Base-by-base conservation (phyloP, 2,329 filamentous ascomycete genomes). In the Arthroderma sp. region DNA sequence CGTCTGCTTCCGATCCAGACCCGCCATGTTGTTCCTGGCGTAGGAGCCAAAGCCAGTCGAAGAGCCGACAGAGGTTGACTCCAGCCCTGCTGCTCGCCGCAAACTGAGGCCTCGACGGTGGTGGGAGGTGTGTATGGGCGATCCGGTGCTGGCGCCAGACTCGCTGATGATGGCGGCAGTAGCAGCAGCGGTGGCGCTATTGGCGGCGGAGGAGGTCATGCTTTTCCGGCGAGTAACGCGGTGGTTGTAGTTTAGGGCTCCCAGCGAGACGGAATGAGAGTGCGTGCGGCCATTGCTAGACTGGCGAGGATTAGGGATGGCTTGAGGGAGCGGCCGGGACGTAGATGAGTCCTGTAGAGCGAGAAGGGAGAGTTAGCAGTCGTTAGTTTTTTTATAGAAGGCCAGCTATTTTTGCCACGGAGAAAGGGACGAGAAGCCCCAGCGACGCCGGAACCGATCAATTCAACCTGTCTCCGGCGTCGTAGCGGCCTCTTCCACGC, bases 191-290 rank as follows among this genome's bases (percentile, higher is more conserved):
- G 58, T 60, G 56, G 57, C 58, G 72, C 87, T 91, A 70, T 81
- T 79, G 52, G 79, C 80, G 51, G 85, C 81, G 62, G 83, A 86
- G 60, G 88, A 89, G 69, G 82, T 84, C 69, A 95, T 90, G 74
- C 91, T 96, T 81, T 97, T 97, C 66, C 93, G 84, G 67, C 91
- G 88, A 65, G 88, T 90, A 64, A 97, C 83, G 65, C 93, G 87
- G 73, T 95, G 87, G 71, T 83, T 85, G 65, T 84, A 76, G 76
- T 91, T 91, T 68, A 91, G 81, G 59, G 86, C 83, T 64, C 83
- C 83, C 59, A 86, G 81, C 57, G 91, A 86, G 65, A 90, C 78
- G 59, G 88, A 91, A 72, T 93, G 86, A 54, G 88, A 88, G 76
- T 90, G 88, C 65, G 83, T 84, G 68, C 90, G 85, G 61, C 83